Evolutionary conservation across 257 asterid species (phyloP), one percentile per base, ranked within the genome.

Genomic region (Linaria vulgaris): DNA sequence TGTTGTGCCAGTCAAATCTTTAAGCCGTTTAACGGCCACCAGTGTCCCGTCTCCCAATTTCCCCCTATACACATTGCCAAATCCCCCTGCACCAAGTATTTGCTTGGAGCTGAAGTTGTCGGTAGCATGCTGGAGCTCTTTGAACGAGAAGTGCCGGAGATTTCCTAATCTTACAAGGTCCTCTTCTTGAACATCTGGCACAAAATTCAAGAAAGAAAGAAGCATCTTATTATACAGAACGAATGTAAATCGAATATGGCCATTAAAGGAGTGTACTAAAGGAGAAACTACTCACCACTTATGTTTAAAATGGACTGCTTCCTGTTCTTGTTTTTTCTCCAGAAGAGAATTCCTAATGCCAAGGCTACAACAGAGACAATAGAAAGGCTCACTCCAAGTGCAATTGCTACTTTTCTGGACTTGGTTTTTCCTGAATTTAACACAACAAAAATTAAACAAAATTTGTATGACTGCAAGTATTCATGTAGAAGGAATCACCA

Each of bases 61-160:
- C 21, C 97, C 97, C 48, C 78, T 63, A 22, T 92, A 92, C 6
- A 92, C 99, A 56, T 92, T 89, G 38, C 99, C 96, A 48, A 94
- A 94, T 21, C 99, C 99, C 16, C 99, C 99, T 0, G 86, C 70
- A 15, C 99, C 99, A 24, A 94, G 99, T 53, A 94, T 87, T 78
- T 90, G 82, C 77, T 87, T 90, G n/a, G 81, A 44, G 78, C 94
- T 89, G 81, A 89, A 94, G 71, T 78, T 81, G 71, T 78, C 87
- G 0, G 99, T 94, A 9, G 95, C 95, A 8, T 65, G 85, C 39
- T 87, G 99, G 56, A 92, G 90, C 74, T 92, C 99, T 74, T 87
- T 92, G 50, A 92, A 85, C 30, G 94, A 64, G 75, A 92, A 89
- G 83, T 72, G 75, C 63, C 79, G 76, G 24, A 92, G 94, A 59